These are phyloP conservation scores for Cenococcum geophilum DNA, from an alignment of 495 filamentous ascomycete genomes.

Conservation along the genomic window DNA sequence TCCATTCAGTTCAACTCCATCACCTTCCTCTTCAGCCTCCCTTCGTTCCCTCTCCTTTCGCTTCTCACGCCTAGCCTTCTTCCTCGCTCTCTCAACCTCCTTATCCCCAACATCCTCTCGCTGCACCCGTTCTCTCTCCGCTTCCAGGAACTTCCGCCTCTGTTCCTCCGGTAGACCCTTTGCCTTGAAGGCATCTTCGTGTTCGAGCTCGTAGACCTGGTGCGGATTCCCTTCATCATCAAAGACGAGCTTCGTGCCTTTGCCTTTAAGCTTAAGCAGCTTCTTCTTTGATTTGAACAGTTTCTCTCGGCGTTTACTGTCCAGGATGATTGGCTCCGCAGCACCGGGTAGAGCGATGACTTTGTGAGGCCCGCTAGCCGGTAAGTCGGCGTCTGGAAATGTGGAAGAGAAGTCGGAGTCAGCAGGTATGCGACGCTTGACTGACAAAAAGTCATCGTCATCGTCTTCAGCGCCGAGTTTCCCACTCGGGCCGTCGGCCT, in stretches of 20 bases:
- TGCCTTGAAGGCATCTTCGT: constrained; percentile 69
- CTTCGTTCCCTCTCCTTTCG: constrained; percentile 66
- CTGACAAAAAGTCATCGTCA: constrained; percentile 75
- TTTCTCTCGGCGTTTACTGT: constrained; percentile 90
- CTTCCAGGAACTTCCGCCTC: constrained; percentile 66
- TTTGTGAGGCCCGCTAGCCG: constrained; percentile 31
- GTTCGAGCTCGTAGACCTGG: constrained; percentile 78
- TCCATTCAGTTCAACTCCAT: constrained; percentile 28
- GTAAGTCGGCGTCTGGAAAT: constrained; percentile 35
- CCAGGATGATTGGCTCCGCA: constrained; percentile 66
- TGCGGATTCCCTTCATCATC: constrained; percentile 87
- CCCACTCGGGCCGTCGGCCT: too few species aligned
- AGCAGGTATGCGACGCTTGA: constrained; percentile 72
- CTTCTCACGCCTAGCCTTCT: constrained; percentile 80
- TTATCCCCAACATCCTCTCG: constrained; percentile 79
- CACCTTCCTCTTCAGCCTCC: constrained; percentile 40
- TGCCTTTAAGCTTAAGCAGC: constrained; percentile 77
- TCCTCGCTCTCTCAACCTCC: constrained; percentile 68
- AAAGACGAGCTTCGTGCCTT: constrained; percentile 76
- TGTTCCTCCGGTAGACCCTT: constrained; percentile 69
- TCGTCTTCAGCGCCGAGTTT: constrained; percentile 55
- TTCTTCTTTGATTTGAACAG: constrained; percentile 91
- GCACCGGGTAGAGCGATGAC: constrained; percentile 42
- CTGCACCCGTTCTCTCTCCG: constrained; percentile 64
- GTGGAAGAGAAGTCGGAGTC: constrained; percentile 25